These are phyloP conservation scores for Babesia bovis DNA, from an alignment of 169 alveolate genomes.

Conservation along the genomic window DNA sequence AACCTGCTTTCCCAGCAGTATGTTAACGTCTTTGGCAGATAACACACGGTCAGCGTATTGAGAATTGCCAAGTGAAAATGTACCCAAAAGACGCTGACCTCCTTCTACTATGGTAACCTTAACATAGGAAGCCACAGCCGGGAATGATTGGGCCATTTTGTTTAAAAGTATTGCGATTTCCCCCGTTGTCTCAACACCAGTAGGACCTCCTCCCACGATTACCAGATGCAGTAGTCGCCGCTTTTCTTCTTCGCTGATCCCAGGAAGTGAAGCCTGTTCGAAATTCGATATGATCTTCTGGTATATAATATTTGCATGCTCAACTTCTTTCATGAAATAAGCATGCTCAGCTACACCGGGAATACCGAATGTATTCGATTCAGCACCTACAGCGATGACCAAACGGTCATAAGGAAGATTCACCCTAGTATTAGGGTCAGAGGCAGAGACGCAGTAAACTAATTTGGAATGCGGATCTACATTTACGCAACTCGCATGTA, in stretches of 20 bases:
- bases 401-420: slow-evolving; percentile 66
- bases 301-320: slow-evolving; percentile 68
- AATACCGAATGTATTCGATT: slow-evolving; percentile 72
- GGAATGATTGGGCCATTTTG: slow-evolving; percentile 42
- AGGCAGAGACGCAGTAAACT: slow-evolving; percentile 60
- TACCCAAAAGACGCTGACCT: slow-evolving; percentile 70
- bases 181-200: slow-evolving; percentile 79
- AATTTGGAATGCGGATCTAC: slow-evolving; percentile 40
- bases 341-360: slow-evolving; percentile 76
- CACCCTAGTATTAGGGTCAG: slow-evolving; percentile 17
- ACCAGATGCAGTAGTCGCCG: slow-evolving; percentile 63
- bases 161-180: slow-evolving; percentile 71
- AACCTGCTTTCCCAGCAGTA: slow-evolving; percentile 64
- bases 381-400: slow-evolving; percentile 76
- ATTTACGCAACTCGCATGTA: slow-evolving; percentile 55
- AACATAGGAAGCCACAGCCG: slow-evolving; percentile 47
- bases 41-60: slow-evolving; percentile 57
- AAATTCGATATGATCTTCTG: slow-evolving; percentile 55
- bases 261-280: slow-evolving; percentile 58
- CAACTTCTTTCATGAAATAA: slow-evolving; percentile 72
- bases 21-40: slow-evolving; percentile 54
- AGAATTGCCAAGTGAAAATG: slow-evolving; percentile 66
- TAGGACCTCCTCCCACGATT: slow-evolving; percentile 81
- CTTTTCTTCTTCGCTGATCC: slow-evolving; percentile 40
- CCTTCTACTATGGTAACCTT: slow-evolving; percentile 74